These are phyloP conservation scores for Sugiyamaella japonica DNA, from an alignment of 1,139 yeast species.

Conservation along the genomic window DNA sequence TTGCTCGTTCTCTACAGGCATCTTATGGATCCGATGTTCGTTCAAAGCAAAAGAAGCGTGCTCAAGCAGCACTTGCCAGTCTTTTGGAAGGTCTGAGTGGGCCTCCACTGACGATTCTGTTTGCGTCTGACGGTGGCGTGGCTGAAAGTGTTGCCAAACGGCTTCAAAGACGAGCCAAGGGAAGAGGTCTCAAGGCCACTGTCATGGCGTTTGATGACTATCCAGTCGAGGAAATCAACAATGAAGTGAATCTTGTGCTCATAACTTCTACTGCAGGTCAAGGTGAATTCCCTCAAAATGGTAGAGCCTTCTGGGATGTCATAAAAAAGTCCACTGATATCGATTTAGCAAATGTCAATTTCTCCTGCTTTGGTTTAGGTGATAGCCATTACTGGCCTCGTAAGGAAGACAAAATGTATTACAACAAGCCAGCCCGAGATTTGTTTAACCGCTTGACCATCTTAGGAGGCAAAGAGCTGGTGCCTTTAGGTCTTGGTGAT, in stretches of 20 bases:
- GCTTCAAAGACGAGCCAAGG: conserved; percentile 78
- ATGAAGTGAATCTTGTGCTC: conserved; percentile 79
- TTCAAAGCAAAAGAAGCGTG: conserved; percentile 61
- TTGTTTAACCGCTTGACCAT: conserved; percentile 61
- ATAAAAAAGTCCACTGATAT: conserved; percentile 65
- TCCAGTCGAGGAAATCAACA: conserved; percentile 73
- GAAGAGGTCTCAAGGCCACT: conserved; percentile 79
- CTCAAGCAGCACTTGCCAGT: conserved; percentile 74
- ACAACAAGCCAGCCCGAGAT: conserved; percentile 89
- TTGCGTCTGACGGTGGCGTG: conserved; percentile 94
- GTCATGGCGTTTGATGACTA: conserved; percentile 84
- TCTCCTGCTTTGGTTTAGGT: conserved; percentile 86
- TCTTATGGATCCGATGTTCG: conserved; percentile 64
- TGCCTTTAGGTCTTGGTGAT: conserved; percentile 85
- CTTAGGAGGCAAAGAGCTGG: conserved; percentile 71
- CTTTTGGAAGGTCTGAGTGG: conserved; percentile 87
- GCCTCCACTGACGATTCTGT: conserved; percentile 86
- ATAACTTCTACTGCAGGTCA: conserved; percentile 93
- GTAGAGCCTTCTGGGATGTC: conserved; percentile 87
- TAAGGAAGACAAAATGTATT: conserved; percentile 89
- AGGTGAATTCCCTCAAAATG: conserved; percentile 97
- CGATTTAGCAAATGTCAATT: conserved; percentile 68
- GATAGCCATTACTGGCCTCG: conserved; percentile 97
- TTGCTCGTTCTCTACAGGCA: conserved; percentile 70
- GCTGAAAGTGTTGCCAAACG: conserved; percentile 84